Base-by-base conservation (phyloP, 2,329 filamentous ascomycete genomes). In the Ascocoryne sarcoides region DNA sequence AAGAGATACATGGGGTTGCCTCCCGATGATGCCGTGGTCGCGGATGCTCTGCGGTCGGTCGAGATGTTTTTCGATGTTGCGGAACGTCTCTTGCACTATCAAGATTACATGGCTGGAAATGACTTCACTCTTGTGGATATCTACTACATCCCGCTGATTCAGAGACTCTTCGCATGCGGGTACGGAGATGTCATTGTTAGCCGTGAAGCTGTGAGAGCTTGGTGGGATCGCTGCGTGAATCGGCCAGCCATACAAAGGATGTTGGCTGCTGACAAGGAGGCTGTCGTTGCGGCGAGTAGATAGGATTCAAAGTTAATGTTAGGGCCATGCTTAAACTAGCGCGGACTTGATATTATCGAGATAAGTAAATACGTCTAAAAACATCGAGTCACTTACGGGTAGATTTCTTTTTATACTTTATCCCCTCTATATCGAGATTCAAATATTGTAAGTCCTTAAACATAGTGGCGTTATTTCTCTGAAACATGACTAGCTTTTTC, bases 81-180 rank as follows among this genome's bases (percentile, higher is more conserved):
- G 35, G 66, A 68, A 48, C 41, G 51, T 33, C 51, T 63, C 20
- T 54, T 69, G 42, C 56, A 61, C n/a, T 19, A 61, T 2, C 59
- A 53, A 21, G 54, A 62, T 12, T 69, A 66, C 52, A 67, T 69
- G 65, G 65, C 65, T 32, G 67, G 67, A 39, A 52, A 62, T 4
- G 42, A 60, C 9, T 70, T 68, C 46, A 64, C 62, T 21, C 61
- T 70, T 10, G 53, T 56, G 29, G 67, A 71, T 52, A 66, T 71
- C 47, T 65, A 65, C 56, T 70, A 71, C 46, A 64, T 70, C 50
- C 66, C 66, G 4, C 46, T 65, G 44, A 58, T 69, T 12, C 59
- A 61, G 41, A 63, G 64, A 46, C 59, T 69, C 43, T 62, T 68
- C 43, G 61, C 54, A 5, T 60, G 59, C 42, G 65, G 64, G 12